Percentiles rank a stretch among this genome's conserved stretches.
Evolutionary conservation across 1,139 yeast genomes (phyloP).

Genomic region (Protomyces pachydermus): DNA sequence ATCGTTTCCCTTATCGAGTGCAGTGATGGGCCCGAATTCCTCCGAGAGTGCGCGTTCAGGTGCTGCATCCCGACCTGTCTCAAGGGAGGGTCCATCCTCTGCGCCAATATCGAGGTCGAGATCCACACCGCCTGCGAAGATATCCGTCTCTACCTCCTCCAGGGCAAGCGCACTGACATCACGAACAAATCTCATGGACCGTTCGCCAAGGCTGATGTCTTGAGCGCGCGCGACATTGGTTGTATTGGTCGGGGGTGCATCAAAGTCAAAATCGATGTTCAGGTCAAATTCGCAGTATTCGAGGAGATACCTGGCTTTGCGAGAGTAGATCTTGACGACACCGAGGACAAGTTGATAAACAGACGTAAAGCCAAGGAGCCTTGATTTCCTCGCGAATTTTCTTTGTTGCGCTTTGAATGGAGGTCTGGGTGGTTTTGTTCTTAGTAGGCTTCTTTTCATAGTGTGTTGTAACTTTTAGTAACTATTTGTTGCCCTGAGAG

Average conservation of each 20-base stretch:
- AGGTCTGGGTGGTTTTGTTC: slow-evolving; percentile 66
- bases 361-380: slow-evolving; percentile 67
- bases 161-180: slow-evolving; percentile 6
- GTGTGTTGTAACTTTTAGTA: no score
- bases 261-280: slow-evolving; percentile 20
- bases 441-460: slow-evolving; percentile 75
- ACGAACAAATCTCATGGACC: slow-evolving; percentile 8
- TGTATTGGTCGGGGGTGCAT: slow-evolving; percentile 9
- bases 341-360: slow-evolving; percentile 83
- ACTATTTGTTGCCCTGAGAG: no score
- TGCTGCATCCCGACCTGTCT: slow-evolving; percentile 49
- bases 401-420: slow-evolving; percentile 62
- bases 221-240: slow-evolving; percentile 22
- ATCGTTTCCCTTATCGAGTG: slow-evolving; percentile 30
- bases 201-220: slow-evolving; percentile 23
- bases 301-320: slow-evolving; percentile 75
- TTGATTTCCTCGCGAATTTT: slow-evolving; percentile 42
- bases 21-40: slow-evolving; percentile 33
- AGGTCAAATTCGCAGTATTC: slow-evolving; percentile 56
- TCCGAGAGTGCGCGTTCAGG: slow-evolving; percentile 31
- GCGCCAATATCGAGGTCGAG: slow-evolving; percentile 32
- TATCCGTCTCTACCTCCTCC: slow-evolving; percentile 31
- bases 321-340: slow-evolving; percentile 78
- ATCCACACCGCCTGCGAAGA: slow-evolving; percentile 28
- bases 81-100: slow-evolving; percentile 50